Base-by-base conservation (phyloP, 2,329 filamentous ascomycete genomes). In the Pseudocercospora cruenta region DNA sequence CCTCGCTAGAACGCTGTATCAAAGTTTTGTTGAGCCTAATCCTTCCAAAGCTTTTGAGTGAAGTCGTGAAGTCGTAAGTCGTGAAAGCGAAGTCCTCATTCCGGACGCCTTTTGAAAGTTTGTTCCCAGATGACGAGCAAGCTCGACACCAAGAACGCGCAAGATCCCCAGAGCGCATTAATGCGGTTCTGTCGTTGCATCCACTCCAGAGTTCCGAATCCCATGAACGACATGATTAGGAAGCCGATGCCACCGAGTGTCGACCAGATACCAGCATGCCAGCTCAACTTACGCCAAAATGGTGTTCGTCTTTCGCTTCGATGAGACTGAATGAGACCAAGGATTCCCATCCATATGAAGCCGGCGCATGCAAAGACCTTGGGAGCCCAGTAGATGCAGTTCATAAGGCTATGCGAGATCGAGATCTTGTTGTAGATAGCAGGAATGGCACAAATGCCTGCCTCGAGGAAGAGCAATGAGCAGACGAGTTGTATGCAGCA, bases 81-180 rank as follows among this genome's bases (percentile, higher is more conserved):
- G 21, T 22, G n/a, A 6, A 12, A 51, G 47, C 21, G 19, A 22
- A 51, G 19, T 5, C 10, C 10, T 51, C 47, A 51, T 26, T 22
- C 19, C 9, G 19, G 47, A 22, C 19, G 19, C 22, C 47, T 51
- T 51, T 51, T 51, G 22, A 51, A 51, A 51, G 19, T 51, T 21
- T 51, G 47, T 7, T 51, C 47, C 47, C 47, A 51, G 21, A 51
- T 51, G 21, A 51, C 47, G 9, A 58, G 28, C 21, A 58, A 14
- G 54, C 54, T 36, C 1, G 28, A 58, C 26, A 58, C 54, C 19
- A 58, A 31, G 54, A 58, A 58, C 16, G 54, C 54, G 28, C 47
- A 58, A 24, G 54, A 33, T 21, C 54, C 54, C 54, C 24, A 58
- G 10, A 39, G 31, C 31, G 54, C 54, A 21, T 16, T 21, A 16